Evolutionary conservation across 352 stramenopile genomes (phyloP), one percentile per base, ranked within the genome.

Genomic region (Phytophthora pistaciae): DNA sequence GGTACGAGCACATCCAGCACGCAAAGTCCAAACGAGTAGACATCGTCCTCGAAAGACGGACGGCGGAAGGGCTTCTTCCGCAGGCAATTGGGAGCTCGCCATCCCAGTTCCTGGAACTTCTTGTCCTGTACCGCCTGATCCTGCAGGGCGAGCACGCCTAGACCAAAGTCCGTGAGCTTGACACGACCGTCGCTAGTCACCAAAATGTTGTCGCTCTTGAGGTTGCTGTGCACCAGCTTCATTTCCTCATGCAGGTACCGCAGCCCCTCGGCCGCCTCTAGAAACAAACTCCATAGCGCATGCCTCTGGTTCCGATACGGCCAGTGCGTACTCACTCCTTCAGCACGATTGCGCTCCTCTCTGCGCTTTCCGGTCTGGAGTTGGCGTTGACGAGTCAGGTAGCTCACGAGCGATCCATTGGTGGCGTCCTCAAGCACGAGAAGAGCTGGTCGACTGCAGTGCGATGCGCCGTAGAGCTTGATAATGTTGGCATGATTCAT

Each of bases 121-220:
- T 64, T 50, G 6, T 66, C 27, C 56, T 63, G 59, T 8, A 68
- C 13, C 13, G 64, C 42, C 44, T 70, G 48, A 44, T 74, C 71
- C 40, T 80, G 72, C 56, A 80, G 20, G 21, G 64, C 61, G 18
- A 75, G 62, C n/a, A 78, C 63, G 11, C 75, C 72, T 25, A 75
- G 64, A 9, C 87, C 85, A 76, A 94, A 95, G 66, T 95, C 87
- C 1, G 82, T 78, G n/a, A 97, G 77, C 55, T 95, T 94, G 27
- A 88, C 83, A 2, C 85, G 68, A 5, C 83, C 75, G 23, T 86
- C 68, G 6, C 62, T 58, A 29, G 70, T 74, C 1, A 96, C 64
- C 13, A 96, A 66, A 27, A 96, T 77, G 52, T 96, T 92, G 48
- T 85, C 71, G 3, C 68, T 80, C 57, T 90, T 91, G 23, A 93